phyloP scores from a whole-genome alignment of 441 rosid genomes.

The Rhodomyrtus psidioides region DNA sequence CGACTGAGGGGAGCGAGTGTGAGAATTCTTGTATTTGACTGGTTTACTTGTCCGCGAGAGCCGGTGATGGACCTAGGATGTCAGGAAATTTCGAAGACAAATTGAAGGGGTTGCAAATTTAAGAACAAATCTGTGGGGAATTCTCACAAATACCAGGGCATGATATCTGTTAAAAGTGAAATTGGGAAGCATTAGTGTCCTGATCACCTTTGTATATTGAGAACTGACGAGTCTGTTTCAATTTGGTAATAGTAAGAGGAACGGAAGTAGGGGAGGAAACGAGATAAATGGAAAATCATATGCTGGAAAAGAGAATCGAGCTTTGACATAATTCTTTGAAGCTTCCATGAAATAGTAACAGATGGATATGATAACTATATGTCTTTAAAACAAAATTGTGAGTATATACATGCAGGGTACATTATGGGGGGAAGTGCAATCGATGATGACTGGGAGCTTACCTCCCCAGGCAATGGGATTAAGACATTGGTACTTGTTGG shows the following conservation, averaged over 20 bases:
- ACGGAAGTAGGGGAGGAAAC: neutral
- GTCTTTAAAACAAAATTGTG: neutral
- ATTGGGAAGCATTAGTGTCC: neutral
- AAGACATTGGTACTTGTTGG: constrained; percentile 72
- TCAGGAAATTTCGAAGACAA: neutral
- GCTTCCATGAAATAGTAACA: neutral
- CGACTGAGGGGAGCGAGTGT: neutral
- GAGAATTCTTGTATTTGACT: neutral
- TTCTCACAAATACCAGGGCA: neutral
- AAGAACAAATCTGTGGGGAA: neutral
- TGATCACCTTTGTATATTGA: neutral
- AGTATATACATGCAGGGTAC: neutral
- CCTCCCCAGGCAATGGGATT: constrained; percentile 31
- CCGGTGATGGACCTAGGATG: neutral
- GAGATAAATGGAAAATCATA: neutral
- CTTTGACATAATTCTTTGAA: neutral
- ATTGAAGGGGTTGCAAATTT: neutral
- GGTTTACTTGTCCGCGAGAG: neutral
- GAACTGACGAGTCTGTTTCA: neutral
- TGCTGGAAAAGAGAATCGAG: neutral
- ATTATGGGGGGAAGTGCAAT: constrained; percentile 67
- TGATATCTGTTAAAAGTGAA: neutral
- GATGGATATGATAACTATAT: neutral
- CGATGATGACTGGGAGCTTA: constrained; percentile 77
- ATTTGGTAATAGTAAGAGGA: neutral